Evolutionary conservation across 2,329 filamentous ascomycete species (phyloP), one percentile per base, ranked within the genome.

Genomic region (Penicillium decumbens): DNA sequence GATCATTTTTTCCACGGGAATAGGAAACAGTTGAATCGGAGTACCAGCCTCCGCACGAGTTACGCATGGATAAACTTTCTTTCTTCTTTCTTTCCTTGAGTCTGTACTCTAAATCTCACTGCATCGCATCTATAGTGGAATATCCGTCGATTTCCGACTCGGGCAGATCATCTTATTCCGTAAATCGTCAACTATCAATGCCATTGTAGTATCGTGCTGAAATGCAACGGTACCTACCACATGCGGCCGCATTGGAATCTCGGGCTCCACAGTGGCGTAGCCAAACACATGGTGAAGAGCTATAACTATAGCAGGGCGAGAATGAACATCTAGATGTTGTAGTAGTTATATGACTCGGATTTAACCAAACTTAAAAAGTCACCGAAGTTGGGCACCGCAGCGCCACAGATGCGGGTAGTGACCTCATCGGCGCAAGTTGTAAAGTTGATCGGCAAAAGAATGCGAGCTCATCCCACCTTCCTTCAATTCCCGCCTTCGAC

Each of bases 21-120:
- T 24, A 51, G 38, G 51, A 56, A 47, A 37, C 20, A 33, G 45
- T 47, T 55, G 37, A 37, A 45, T 24, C 40, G 38, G 51, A 29
- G 43, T 35, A 47, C 23, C 37, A 41, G 44, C 13, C 46, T 49
- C 52, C 41, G 57, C 51, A 60, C 38, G 53, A 61, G 18, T 47
- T 23, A 55, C 53, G 51, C 49, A 57, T 43, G 27, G 35, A 45
- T 49, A 25, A 10, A 27, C 20, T 15, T 44, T 32, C 43, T 23
- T 25, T 29, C 4, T 23, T 4, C 4, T 23, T 23, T 4, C 4
- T 23, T 23, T 23, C 20, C 20, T 23, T 45, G n/a, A 49, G 24
- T 42, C 48, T 53, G 40, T 49, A 54, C 23, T 38, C 41, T 54
- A 51, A 44, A 28, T 28, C 7, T 47, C 18, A 25, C 13, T 7